A percentile compares a stretch with the other conserved stretches of the same genome.
phyloP scores from a whole-genome alignment of 2,329 filamentous ascomycete genomes.

The Epichloe uncinata region DNA sequence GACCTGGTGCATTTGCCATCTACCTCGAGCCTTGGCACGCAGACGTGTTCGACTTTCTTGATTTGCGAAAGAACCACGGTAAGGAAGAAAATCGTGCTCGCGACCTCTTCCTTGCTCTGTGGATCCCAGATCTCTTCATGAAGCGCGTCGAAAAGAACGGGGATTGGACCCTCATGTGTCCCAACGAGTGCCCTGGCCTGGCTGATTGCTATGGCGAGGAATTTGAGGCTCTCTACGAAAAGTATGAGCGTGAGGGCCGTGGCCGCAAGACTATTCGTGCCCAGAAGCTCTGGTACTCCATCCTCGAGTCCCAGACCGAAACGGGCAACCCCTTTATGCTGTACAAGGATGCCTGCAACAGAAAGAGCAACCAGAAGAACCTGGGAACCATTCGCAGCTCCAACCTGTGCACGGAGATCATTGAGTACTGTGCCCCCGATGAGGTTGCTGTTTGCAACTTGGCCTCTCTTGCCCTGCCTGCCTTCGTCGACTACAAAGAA shows the following conservation, averaged over 20 bases:
- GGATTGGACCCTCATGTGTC: slow-evolving; percentile 97
- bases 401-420: slow-evolving; percentile 96
- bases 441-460: slow-evolving; percentile 98
- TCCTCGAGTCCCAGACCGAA: slow-evolving; percentile 95
- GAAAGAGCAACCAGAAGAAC: slow-evolving; percentile 99
- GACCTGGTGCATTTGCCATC: slow-evolving; percentile 94
- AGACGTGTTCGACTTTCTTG: slow-evolving; percentile 93
- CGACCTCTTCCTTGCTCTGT: slow-evolving; percentile 93
- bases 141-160: slow-evolving; percentile 95
- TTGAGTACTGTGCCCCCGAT: slow-evolving; percentile 93
- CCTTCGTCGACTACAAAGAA: slow-evolving; percentile 75
- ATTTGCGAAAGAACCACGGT: slow-evolving; percentile 97
- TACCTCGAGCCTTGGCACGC: slow-evolving; percentile 99
- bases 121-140: slow-evolving; percentile 99
- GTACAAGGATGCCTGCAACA: slow-evolving; percentile 97
- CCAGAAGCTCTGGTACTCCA: slow-evolving; percentile 98
- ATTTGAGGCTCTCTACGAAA: slow-evolving; percentile 88
- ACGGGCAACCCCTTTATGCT: slow-evolving; percentile 99
- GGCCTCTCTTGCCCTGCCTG: slow-evolving; percentile 83
- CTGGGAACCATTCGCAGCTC: slow-evolving; percentile 96
- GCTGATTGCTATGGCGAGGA: slow-evolving; percentile 96
- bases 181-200: slow-evolving; percentile 87
- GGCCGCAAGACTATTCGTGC: slow-evolving; percentile 88
- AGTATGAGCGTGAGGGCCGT: slow-evolving; percentile 77
- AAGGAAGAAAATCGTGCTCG: slow-evolving; percentile 97